These are phyloP conservation scores for Phoenix dactylifera DNA, from an alignment of 176 grass and related monocot species.

Conservation along the genomic window DNA sequence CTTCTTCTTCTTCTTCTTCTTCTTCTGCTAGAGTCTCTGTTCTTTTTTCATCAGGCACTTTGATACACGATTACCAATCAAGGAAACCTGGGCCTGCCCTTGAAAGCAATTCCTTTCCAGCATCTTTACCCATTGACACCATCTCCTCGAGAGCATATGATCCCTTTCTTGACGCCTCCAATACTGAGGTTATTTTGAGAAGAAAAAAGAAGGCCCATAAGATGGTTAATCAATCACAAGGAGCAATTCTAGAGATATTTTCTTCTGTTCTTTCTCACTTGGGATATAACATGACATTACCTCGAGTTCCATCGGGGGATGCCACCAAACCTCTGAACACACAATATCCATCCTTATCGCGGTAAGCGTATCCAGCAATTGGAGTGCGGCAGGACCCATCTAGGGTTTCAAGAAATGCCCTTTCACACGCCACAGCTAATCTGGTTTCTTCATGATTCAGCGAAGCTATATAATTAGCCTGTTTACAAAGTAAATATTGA, in stretches of 20 bases:
- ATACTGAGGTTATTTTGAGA: constrained; percentile 27
- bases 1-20: no score
- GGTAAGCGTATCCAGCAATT: constrained; percentile 74
- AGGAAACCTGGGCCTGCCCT: constrained; percentile 79
- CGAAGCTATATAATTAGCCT: constrained; percentile 73
- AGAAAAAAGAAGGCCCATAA: no score
- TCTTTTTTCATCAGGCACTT: no score
- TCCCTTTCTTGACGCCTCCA: constrained; percentile 77
- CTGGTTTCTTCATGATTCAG: constrained; percentile 93
- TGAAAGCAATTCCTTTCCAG: constrained; percentile 73
- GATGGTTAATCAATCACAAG: no score
- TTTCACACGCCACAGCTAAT: constrained; percentile 90
- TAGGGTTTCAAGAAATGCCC: constrained; percentile 81
- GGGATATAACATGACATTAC: constrained; percentile 19
- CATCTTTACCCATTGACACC: constrained; percentile 90
- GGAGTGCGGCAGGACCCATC: constrained; percentile 95
- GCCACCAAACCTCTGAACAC: constrained; percentile 79
- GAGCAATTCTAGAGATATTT: no score
- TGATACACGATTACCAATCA: constrained; percentile 31
- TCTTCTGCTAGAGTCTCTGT: no score
- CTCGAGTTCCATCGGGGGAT: constrained; percentile 77
- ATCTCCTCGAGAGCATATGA: constrained; percentile 57
- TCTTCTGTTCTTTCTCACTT: no score
- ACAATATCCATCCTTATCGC: constrained; percentile 63
- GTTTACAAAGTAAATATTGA: constrained; percentile 8